phyloP scores from a whole-genome alignment of 1,284 basidiomycete species.

The Malassezia caprae region DNA sequence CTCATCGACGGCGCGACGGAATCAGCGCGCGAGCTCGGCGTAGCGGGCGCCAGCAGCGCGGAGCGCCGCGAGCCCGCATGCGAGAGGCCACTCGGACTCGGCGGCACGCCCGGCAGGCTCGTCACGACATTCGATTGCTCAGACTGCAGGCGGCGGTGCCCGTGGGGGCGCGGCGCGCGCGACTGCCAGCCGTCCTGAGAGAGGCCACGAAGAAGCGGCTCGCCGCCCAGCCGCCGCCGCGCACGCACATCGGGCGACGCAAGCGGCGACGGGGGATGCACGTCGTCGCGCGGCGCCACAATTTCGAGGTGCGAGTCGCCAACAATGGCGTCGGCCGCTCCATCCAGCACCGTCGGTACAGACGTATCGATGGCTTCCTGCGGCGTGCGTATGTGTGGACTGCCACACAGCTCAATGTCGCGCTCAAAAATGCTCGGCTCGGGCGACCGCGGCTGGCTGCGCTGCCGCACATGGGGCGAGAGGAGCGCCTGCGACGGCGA shows the following conservation, averaged over 20 bases:
- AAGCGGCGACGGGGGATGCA: background rate
- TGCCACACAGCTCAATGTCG: constrained; percentile 41
- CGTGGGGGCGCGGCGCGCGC: background rate
- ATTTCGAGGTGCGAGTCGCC: constrained; percentile 38
- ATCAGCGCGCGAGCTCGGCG: background rate
- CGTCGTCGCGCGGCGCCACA: constrained; percentile 25
- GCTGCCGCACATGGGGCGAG: background rate
- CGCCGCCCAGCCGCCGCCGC: background rate
- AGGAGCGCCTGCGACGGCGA: background rate
- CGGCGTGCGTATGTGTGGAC: constrained; percentile 31
- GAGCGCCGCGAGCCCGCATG: constrained; percentile 4
- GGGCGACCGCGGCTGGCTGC: background rate
- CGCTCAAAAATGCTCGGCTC: constrained; percentile 42
- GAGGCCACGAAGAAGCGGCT: background rate
- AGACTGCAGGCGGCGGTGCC: constrained; percentile 13
- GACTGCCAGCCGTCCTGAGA: background rate
- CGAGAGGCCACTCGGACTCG: background rate
- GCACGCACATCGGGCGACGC: background rate
- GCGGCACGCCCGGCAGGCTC: background rate
- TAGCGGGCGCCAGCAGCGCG: background rate
- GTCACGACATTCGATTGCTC: constrained; percentile 4
- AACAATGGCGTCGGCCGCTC: constrained; percentile 41
- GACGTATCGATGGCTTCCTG: constrained; percentile 42
- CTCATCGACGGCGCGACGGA: constrained; percentile 3
- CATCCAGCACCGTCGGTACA: constrained; percentile 41